Conservation (phyloP, 2,329 filamentous ascomycete genomes). For the Drechslera avenae region DNA sequence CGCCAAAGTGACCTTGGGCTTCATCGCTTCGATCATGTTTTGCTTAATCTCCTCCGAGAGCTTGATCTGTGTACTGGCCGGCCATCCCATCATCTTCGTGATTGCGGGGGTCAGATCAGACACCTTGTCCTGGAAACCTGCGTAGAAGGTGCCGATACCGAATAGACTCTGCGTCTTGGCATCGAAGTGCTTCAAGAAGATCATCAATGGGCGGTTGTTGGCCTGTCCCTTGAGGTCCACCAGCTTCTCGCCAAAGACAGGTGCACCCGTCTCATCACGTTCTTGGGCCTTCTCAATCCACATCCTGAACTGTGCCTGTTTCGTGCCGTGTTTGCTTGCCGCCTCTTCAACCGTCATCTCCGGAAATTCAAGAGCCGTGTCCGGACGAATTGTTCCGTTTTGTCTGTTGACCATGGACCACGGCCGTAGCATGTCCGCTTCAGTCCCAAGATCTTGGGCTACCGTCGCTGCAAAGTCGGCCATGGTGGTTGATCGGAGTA, state of each 20-base stretch:
- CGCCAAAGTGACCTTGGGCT: constrained; percentile 85
- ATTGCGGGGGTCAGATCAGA: constrained; percentile 81
- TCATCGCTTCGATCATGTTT: constrained; percentile 94
- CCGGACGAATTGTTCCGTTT: constrained; percentile 93
- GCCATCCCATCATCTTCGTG: constrained; percentile 83
- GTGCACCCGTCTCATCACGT: constrained; percentile 70
- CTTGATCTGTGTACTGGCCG: constrained; percentile 70
- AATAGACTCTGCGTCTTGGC: constrained; percentile 72
- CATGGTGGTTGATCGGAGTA: constrained; percentile 76
- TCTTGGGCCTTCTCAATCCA: constrained; percentile 80
- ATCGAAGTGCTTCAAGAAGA: constrained; percentile 95
- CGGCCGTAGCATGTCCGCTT: constrained; percentile 74
- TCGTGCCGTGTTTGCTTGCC: constrained; percentile 70
- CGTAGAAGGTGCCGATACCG: constrained; percentile 84
- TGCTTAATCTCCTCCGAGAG: constrained; percentile 98
- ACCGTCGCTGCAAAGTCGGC: constrained; percentile 74
- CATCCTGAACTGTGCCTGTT: constrained; percentile 71
- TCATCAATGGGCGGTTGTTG: constrained; percentile 66
- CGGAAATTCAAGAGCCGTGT: constrained; percentile 80
- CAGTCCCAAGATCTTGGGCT: constrained; percentile 70
- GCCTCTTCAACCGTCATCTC: constrained; percentile 72
- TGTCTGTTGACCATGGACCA: constrained; percentile 99
- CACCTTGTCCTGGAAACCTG: constrained; percentile 85
- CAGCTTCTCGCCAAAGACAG: constrained; percentile 71
- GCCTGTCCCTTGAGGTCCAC: constrained; percentile 61